A percentile compares a stretch with the other conserved stretches of the same genome.
These are phyloP conservation scores for Mrakia blollopis DNA, from an alignment of 768 basidiomycete species.

Conservation along the genomic window DNA sequence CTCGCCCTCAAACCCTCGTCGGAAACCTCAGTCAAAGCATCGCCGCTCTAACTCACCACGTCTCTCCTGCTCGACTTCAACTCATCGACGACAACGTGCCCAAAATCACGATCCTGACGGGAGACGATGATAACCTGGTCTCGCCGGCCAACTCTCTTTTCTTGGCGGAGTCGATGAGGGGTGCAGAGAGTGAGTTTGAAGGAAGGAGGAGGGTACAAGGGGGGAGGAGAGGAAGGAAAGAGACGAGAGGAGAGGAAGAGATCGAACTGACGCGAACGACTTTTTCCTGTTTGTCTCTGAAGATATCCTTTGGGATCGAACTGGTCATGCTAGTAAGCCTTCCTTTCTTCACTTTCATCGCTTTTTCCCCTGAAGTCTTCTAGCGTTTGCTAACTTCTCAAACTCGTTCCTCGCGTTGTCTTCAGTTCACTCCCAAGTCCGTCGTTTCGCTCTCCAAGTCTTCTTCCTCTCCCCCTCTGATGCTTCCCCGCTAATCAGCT, in stretches of 20 bases:
- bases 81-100: constrained; percentile 56
- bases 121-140: constrained; percentile 60
- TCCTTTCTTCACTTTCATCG: neutral
- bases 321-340: constrained; percentile 54
- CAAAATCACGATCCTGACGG: constrained; percentile 56
- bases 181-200: neutral
- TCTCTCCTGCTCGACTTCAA: constrained; percentile 51
- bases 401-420: neutral
- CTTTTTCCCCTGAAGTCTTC: neutral
- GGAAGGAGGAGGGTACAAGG: no score
- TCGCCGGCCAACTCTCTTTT: constrained; percentile 45
- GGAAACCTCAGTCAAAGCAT: constrained; percentile 69
- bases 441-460: no score
- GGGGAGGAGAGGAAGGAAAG: no score
- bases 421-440: neutral
- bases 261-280: neutral
- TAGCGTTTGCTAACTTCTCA: neutral
- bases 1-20: constrained; percentile 56
- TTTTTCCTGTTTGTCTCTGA: no score
- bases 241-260: no score
- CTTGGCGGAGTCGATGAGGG: neutral
- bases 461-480: neutral
- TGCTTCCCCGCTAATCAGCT: neutral
- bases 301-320: constrained; percentile 54
- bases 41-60: constrained; percentile 61